These are phyloP conservation scores for Amaranthus palmeri DNA, from an alignment of 148 eudicot species.

Conservation along the genomic window DNA sequence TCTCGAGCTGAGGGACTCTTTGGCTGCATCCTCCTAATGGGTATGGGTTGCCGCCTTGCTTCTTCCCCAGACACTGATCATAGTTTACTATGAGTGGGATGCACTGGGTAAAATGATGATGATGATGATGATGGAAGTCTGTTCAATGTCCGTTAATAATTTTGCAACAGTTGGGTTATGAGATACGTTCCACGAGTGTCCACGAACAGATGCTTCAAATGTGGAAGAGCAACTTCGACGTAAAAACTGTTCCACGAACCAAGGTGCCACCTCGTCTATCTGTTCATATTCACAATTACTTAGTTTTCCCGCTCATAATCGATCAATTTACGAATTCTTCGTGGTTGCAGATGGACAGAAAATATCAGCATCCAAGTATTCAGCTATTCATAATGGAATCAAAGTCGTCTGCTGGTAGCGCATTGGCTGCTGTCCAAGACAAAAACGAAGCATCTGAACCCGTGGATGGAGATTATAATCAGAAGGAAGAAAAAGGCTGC, in stretches of 20 bases:
- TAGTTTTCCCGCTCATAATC: not conserved
- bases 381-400: constrained; percentile 69
- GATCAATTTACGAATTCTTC: not conserved
- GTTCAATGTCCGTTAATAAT: not conserved
- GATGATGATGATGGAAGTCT: too few relatives aligned
- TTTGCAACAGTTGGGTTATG: constrained; percentile 67
- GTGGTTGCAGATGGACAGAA: constrained; percentile 57
- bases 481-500: constrained; percentile 25
- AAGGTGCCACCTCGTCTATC: constrained; percentile 43
- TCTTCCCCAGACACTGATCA: too few relatives aligned
- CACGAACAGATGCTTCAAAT: constrained; percentile 82
- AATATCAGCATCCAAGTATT: constrained; percentile 85
- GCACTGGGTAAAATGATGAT: too few relatives aligned
- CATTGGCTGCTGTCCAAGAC: constrained; percentile 19
- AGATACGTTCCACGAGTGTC: constrained; percentile 88
- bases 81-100: too few relatives aligned
- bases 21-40: too few relatives aligned
- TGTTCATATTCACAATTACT: not conserved
- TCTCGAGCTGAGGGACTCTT: too few relatives aligned
- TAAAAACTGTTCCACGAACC: constrained; percentile 70
- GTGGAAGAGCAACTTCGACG: constrained; percentile 76
- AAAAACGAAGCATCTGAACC: constrained; percentile 30
- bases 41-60: too few relatives aligned
- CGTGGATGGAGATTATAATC: constrained; percentile 23
- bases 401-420: constrained; percentile 37